Percentiles rank a stretch among this genome's conserved stretches.
Conservation (phyloP, 805 yeast species). For the Monosporozyma aerobia region DNA sequence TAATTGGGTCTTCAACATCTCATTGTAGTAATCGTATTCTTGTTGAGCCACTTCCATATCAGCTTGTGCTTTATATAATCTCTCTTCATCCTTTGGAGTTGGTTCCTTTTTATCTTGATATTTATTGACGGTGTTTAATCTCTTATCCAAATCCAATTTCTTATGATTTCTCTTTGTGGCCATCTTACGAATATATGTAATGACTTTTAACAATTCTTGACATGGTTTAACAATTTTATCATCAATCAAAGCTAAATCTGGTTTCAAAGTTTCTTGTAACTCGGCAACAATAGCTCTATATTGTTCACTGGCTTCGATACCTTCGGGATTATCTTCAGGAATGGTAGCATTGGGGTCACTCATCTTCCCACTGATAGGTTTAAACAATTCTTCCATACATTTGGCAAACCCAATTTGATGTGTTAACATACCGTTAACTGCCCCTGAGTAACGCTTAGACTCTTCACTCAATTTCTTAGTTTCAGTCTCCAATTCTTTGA, state of each 20-base stretch:
- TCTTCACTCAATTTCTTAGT: slow-evolving; percentile 86
- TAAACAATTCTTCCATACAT: slow-evolving; percentile 90
- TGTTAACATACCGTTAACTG: slow-evolving; percentile 87
- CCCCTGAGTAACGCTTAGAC: slow-evolving; percentile 79
- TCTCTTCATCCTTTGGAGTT: slow-evolving; percentile 85
- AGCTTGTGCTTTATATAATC: slow-evolving; percentile 78
- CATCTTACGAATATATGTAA: slow-evolving; percentile 81
- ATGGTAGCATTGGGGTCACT: slow-evolving; percentile 80
- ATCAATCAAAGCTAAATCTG: slow-evolving; percentile 88
- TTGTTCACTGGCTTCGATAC: slow-evolving; percentile 88
- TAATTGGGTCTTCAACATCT: slow-evolving; percentile 82
- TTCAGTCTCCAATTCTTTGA: slow-evolving; percentile 82
- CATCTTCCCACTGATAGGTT: slow-evolving; percentile 88
- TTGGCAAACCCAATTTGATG: slow-evolving; percentile 93
- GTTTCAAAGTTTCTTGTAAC: slow-evolving; percentile 74
- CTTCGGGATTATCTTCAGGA: slow-evolving; percentile 94
- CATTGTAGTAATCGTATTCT: slow-evolving; percentile 92
- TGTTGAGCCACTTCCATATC: slow-evolving; percentile 86
- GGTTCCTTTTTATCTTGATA: slow-evolving; percentile 75
- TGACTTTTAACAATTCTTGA: slow-evolving; percentile 76
- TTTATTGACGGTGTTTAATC: slow-evolving; percentile 57
- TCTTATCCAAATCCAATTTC: slow-evolving; percentile 88
- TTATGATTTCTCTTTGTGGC: slow-evolving; percentile 92
- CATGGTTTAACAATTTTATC: slow-evolving; percentile 85
- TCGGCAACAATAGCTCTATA: slow-evolving; percentile 83